phyloP scores from a whole-genome alignment of 208 protist species.

The Crithidia bombi region DNA sequence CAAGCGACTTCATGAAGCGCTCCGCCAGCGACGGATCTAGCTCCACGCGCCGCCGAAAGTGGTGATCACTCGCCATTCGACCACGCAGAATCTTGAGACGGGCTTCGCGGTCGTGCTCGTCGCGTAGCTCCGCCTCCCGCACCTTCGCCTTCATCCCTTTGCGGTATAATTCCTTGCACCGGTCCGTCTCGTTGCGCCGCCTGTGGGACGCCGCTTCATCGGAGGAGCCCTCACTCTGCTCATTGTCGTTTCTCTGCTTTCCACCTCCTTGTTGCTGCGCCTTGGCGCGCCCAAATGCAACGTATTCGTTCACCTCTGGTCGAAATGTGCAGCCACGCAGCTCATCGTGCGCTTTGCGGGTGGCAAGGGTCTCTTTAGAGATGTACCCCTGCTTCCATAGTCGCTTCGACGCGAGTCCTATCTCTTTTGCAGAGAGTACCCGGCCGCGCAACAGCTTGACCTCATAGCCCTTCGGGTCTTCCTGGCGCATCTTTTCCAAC shows the following conservation, averaged over 20 bases:
- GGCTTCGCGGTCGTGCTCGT: constrained; percentile 43
- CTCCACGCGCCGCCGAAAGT: constrained; percentile 88
- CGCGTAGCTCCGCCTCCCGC: constrained; percentile 28
- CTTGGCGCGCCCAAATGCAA: not conserved
- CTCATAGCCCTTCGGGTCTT: constrained; percentile 32
- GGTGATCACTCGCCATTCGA: constrained; percentile 76
- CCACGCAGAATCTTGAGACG: constrained; percentile 62
- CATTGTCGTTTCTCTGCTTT: not conserved
- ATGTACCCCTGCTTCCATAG: constrained; percentile 53
- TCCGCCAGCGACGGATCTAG: constrained; percentile 79
- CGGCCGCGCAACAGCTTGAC: constrained; percentile 42
- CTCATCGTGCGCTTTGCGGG: constrained; percentile 33
- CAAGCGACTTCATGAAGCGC: constrained; percentile 83
- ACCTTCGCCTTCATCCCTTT: constrained; percentile 38
- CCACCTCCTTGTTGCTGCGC: not conserved
- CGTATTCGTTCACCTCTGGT: constrained; percentile 45
- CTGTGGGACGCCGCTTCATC: not conserved
- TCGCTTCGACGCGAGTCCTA: constrained; percentile 38
- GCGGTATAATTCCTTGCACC: constrained; percentile 62
- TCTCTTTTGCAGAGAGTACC: constrained; percentile 42
- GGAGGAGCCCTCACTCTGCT: not conserved
- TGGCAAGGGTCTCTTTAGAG: constrained; percentile 43
- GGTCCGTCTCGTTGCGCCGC: constrained; percentile 17
- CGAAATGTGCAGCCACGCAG: constrained; percentile 58
- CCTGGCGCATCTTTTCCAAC: constrained; percentile 40